Percentiles rank a stretch among this genome's conserved stretches.
phyloP scores from a whole-genome alignment of 2,329 filamentous ascomycete species.

The Camptophora hylomeconis region DNA sequence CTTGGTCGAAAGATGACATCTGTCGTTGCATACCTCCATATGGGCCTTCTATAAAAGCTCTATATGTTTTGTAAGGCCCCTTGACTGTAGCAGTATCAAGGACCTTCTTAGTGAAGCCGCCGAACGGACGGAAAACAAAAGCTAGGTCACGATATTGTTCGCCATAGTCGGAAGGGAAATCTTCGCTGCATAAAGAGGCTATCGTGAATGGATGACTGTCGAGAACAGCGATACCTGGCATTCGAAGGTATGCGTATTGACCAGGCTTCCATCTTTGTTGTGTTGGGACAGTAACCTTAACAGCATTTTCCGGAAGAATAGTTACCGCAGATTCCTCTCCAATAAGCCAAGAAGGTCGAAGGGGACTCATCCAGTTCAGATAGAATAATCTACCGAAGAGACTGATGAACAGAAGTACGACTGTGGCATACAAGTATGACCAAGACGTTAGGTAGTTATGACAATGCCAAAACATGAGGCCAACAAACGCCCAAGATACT shows the following conservation, averaged over 20 bases:
- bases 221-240: constrained; percentile 80
- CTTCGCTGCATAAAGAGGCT: constrained; percentile 78
- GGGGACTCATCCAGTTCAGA: constrained; percentile 78
- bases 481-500: constrained; percentile 66
- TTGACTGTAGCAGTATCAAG: constrained; percentile 72
- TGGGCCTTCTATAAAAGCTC: constrained; percentile 83
- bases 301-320: constrained; percentile 80
- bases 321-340: constrained; percentile 86
- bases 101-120: constrained; percentile 77
- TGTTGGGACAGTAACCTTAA: constrained; percentile 89
- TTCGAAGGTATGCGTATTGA: constrained; percentile 87
- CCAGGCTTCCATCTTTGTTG: constrained; percentile 87
- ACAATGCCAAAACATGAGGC: constrained; percentile 87
- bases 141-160: constrained; percentile 79
- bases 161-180: constrained; percentile 85
- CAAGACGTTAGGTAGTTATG: constrained; percentile 85
- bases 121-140: constrained; percentile 81
- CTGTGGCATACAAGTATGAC: constrained; percentile 72
- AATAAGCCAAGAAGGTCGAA: constrained; percentile 66
- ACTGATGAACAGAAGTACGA: constrained; percentile 65
- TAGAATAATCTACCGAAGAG: constrained; percentile 67
- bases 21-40: constrained; percentile 90
- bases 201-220: constrained; percentile 96
- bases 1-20: constrained; percentile 83
- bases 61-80: constrained; percentile 81